Evolutionary conservation across 192 early-diverging fungal species (phyloP), one percentile per base, ranked within the genome.

Genomic region (Polychytrium aggregatum): DNA sequence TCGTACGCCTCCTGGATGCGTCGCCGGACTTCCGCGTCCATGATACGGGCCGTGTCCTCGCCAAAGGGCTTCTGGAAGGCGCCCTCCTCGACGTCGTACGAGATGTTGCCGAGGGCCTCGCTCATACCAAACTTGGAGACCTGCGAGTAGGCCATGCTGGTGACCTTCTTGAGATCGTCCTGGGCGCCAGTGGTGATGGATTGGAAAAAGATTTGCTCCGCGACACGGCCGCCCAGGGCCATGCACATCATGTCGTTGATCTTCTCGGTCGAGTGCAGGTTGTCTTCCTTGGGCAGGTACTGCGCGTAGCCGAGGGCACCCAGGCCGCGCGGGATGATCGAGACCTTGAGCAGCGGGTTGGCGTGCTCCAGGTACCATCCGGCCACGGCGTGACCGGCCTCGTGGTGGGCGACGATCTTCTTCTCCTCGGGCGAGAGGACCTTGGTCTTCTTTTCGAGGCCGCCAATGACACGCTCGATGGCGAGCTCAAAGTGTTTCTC

Each of bases 361-460:
- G 96, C 92, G 52, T 92, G 82, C 52, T 92, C 76, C 47, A 98
- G 71, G 59, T 88, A 98, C 96, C 96, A 98, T 27, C 96, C 96
- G 13, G 84, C 88, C 46, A 98, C 90, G 26, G 96, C 96, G 60
- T 98, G 96, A 0, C 96, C 96, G 16, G 96, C 96, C 73, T 98
- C 96, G 67, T 98, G 96, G 65, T 98, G 93, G 8, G 96, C 96
- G 31, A 98, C 92, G 21, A 89, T 94, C 78, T 86, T 94, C 79
- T 98, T 98, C 71, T 98, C 96, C 46, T 91, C 86, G 1, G 96
- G 92, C 27, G 85, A 85, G 42, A 98, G 68, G 28, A 96, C 86
- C 18, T 86, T 80, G 29, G 88, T 88, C 65, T 96, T 97, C 77
- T 95, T 98, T 64, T 98, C 96, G 6, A 98, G 70, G 21, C 96